A percentile compares a stretch with the other conserved stretches of the same genome.
These are phyloP conservation scores for Calamus simplicifolius DNA, from an alignment of 176 grass and related monocot genomes.

Conservation along the genomic window DNA sequence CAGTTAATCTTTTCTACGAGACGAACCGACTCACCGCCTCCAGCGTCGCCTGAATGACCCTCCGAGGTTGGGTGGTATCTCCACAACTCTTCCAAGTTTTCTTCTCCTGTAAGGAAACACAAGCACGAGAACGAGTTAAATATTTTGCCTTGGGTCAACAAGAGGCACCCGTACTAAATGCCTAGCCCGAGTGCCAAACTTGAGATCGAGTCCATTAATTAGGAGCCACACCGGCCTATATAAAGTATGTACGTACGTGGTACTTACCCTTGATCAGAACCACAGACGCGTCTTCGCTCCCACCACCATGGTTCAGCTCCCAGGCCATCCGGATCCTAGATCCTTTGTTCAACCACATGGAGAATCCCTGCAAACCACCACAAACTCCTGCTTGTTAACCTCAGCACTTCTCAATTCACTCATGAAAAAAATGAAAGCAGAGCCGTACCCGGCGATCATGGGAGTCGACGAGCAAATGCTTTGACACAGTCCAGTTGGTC, in stretches of 20 bases:
- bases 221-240: no score
- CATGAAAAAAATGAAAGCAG: neutral
- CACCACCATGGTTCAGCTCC: conserved; percentile 9
- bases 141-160: no score
- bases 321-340: conserved; percentile 27
- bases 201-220: no score
- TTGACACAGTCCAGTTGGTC: conserved; percentile 17
- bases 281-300: conserved; percentile 19
- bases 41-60: neutral
- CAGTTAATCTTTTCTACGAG: no score
- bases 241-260: no score
- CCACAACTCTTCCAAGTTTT: neutral
- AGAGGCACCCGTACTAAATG: conserved; percentile 3
- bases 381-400: neutral
- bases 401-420: no score
- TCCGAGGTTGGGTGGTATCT: neutral
- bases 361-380: conserved; percentile 20
- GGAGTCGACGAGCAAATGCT: conserved; percentile 14
- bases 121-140: neutral
- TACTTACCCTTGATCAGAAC: conserved; percentile 35
- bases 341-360: conserved; percentile 39
- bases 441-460: conserved; percentile 17
- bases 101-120: neutral
- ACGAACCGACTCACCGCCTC: neutral
- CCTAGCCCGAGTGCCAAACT: neutral